A percentile compares a stretch with the other conserved stretches of the same genome.
These are phyloP conservation scores for Rhododendron griersonianum DNA, from an alignment of 148 eudicot species.

Conservation along the genomic window DNA sequence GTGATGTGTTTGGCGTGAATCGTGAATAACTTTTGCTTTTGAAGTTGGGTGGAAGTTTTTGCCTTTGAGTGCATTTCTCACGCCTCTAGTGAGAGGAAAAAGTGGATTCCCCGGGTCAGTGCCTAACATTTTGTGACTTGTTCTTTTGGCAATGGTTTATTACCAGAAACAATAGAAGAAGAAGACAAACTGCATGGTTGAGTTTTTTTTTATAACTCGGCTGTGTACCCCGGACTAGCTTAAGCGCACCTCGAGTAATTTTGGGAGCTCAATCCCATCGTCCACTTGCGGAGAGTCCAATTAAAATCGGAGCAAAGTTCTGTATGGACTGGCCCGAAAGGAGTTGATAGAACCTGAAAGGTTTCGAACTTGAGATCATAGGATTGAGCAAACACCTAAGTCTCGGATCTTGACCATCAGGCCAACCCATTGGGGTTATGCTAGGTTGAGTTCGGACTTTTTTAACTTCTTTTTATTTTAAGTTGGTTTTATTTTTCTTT, in stretches of 20 bases:
- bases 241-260: background rate
- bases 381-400: too few species aligned
- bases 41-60: constrained; percentile 6
- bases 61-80: constrained; percentile 33
- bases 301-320: too few species aligned
- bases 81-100: constrained; percentile 15
- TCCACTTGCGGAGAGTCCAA: too few species aligned
- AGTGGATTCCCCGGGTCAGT: background rate
- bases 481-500: background rate
- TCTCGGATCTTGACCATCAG: background rate
- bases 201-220: too few species aligned
- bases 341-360: background rate
- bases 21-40: constrained; percentile 15
- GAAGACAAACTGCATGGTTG: background rate
- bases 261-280: too few species aligned
- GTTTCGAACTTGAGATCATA: too few species aligned
- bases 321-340: too few species aligned
- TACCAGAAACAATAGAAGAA: background rate
- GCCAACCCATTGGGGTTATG: background rate
- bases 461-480: background rate
- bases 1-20: constrained; percentile 43
- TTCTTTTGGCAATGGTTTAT: background rate
- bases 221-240: too few species aligned
- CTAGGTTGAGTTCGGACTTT: background rate
- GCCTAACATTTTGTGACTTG: constrained; percentile 17